Base-by-base conservation (phyloP, 305 asterid genomes). In the Plantago lanceolata region DNA sequence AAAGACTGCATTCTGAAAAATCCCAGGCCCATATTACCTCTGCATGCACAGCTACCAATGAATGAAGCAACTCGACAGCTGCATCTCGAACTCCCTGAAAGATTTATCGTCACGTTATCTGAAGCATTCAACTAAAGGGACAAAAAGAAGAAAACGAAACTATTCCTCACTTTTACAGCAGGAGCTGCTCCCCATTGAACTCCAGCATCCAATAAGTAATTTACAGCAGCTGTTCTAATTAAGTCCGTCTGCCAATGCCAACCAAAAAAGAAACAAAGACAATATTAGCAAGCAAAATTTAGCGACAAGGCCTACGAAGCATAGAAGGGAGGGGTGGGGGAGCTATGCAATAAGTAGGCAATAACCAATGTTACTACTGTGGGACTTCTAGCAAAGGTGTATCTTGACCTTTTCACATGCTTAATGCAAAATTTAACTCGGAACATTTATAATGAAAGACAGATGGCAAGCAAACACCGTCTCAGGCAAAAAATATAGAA, bases 171-270 rank as follows among this genome's bases (percentile, higher is more conserved):
- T 78, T 82, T 90, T 64, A 93, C 95, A 50, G 86, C 81, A 72
- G 99, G 95, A 35, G 97, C 90, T 62, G 85, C 89, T 60, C 97
- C 99, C 99, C 99, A 93, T 54, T 87, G 95, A 68, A 87, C 75
- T 76, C 95, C 96, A 75, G 93, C 83, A 77, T 90, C 97, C 83
- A 88, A 76, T 78, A 93, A 83, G 84, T 93, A 93, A 88, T 79
- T 90, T 73, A 73, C 84, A 43, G 95, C 97, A 66, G 97, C 97
- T 61, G 85, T 71, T 84, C 96, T 80, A 61, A 93, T 84, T 82
- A 85, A 76, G 79, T 79, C 81, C 68, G 97, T 88, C 97, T 93
- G 79, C 48, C 19, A 61, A 77, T 72, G 72, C 9, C 31, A 69
- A 69, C 63, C 44, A 61, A 29, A 50, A 45, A 61, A 48, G 28